phyloP scores from a whole-genome alignment of 768 basidiomycete species.

The Mycena metata region DNA sequence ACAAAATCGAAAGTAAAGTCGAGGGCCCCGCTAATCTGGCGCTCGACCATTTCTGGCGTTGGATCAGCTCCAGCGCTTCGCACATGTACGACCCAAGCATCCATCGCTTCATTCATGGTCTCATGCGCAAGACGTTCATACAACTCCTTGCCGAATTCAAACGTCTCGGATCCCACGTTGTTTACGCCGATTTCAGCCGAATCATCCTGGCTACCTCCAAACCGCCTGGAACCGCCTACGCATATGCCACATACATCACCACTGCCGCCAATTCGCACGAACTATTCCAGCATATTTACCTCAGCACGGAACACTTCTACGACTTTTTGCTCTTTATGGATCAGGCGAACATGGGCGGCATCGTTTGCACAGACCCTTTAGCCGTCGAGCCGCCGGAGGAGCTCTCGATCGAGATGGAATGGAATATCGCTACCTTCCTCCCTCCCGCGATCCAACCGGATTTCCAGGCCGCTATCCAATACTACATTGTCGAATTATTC shows the following conservation, averaged over 20 bases:
- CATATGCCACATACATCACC: constrained; percentile 95
- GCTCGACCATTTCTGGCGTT: constrained; percentile 97
- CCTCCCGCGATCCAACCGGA: constrained; percentile 85
- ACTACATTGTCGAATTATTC: constrained; percentile 89
- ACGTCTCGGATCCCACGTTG: constrained; percentile 91
- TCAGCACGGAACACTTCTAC: constrained; percentile 90
- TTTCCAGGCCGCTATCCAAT: constrained; percentile 80
- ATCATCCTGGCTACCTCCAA: constrained; percentile 95
- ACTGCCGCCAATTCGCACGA: constrained; percentile 95
- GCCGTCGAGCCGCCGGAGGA: constrained; percentile 78
- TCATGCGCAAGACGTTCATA: constrained; percentile 98
- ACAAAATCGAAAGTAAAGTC: constrained; percentile 80
- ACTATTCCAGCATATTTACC: constrained; percentile 92
- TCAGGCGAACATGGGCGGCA: constrained; percentile 89
- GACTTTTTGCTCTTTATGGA: constrained; percentile 98
- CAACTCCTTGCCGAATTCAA: constrained; percentile 97
- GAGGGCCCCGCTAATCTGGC: constrained; percentile 76
- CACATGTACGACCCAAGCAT: constrained; percentile 93
- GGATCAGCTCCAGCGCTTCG: constrained; percentile 89
- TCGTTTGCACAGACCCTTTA: constrained; percentile 86
- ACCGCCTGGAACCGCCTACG: constrained; percentile 94
- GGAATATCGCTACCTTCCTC: constrained; percentile 94
- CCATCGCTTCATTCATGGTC: constrained; percentile 92
- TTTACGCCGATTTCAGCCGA: constrained; percentile 93
- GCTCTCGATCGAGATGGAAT: constrained; percentile 83